Base-by-base conservation (phyloP, 805 yeast species). In the Ogataea henricii region DNA sequence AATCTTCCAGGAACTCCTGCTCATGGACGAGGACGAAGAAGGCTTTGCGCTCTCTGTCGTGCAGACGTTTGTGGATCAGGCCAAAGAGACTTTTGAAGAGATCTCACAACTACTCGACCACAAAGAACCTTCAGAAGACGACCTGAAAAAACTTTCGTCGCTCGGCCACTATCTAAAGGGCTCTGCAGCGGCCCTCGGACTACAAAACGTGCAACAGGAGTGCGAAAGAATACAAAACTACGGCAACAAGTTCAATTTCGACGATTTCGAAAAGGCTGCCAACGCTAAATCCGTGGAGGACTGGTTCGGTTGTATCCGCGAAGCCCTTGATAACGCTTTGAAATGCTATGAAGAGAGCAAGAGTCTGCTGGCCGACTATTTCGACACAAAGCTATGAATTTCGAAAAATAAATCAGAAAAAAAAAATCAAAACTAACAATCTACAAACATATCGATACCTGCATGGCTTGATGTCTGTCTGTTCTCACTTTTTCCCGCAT, bases 1-100 rank as follows among this genome's bases (percentile, higher is more conserved):
- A 36, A 92, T 90, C 23, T 85, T 94, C 64, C 81, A 84, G 47
- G 98, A 94, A 71, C 76, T 94, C 48, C 78, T 91, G 43, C 83
- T 88, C 45, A 91, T 94, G 97, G 99, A 94, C 67, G 97, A 92
- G 62, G 98, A 92, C 60, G 96, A 87, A 62, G 94, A 91, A 49
- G 96, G 89, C 6, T 94, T 94, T 72, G 84, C 92, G 27, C 74
- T 81, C 58, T 77, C 86, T 30, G 73, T 94, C 48, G 85, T 92
- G 46, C 79, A 79, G 51, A 90, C 95, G 26, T 92, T 88, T 66
- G 88, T 86, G 48, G 96, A 89, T 48, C 99, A 94, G 69, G 96
- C 96, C 5, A 74, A 76, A 49, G 85, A 82, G 16, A 92, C 96
- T 0, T 87, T 91, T 59, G 71, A 68, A 32, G 81, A 87, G 53